Conservation (phyloP, 140 eudicot genomes). For the Ambrosia hybrid region DNA sequence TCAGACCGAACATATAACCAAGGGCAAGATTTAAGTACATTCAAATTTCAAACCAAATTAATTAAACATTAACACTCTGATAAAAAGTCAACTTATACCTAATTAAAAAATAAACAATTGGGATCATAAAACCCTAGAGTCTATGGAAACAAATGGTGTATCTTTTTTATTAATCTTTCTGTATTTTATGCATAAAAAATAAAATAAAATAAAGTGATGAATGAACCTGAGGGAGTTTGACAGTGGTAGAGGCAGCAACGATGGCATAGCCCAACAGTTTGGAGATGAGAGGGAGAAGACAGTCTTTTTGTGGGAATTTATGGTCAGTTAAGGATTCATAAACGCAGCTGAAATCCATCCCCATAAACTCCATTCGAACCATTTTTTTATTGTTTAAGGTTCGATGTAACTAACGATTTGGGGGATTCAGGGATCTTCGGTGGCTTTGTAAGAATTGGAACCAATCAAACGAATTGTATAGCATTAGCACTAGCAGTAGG, state of each 20-base stretch:
- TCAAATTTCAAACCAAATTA: too few species aligned
- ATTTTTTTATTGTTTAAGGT: constrained; percentile 21
- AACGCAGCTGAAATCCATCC: constrained; percentile 85
- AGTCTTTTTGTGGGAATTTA: constrained; percentile 71
- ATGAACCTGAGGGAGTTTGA: constrained; percentile 85
- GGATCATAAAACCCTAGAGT: too few species aligned
- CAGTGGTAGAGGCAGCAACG: constrained; percentile 96
- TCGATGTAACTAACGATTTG: neutral
- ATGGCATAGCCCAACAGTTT: constrained; percentile 90
- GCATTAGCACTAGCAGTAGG: too few species aligned
- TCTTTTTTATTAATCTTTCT: too few species aligned
- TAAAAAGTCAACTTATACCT: too few species aligned
- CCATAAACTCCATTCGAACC: constrained; percentile 70
- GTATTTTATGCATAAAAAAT: too few species aligned
- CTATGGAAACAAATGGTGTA: too few species aligned
- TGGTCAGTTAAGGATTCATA: constrained; percentile 58
- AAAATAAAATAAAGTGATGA: too few species aligned
- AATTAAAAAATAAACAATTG: too few species aligned
- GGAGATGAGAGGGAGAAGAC: constrained; percentile 86
- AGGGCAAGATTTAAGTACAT: too few species aligned
- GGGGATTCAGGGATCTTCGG: constrained; percentile 29
- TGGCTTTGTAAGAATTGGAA: constrained; percentile 17
- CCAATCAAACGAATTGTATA: neutral
- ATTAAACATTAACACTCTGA: too few species aligned
- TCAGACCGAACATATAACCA: too few species aligned